These are phyloP conservation scores for Wallacemonas rigidus DNA, from an alignment of 208 protist genomes.

Conservation along the genomic window DNA sequence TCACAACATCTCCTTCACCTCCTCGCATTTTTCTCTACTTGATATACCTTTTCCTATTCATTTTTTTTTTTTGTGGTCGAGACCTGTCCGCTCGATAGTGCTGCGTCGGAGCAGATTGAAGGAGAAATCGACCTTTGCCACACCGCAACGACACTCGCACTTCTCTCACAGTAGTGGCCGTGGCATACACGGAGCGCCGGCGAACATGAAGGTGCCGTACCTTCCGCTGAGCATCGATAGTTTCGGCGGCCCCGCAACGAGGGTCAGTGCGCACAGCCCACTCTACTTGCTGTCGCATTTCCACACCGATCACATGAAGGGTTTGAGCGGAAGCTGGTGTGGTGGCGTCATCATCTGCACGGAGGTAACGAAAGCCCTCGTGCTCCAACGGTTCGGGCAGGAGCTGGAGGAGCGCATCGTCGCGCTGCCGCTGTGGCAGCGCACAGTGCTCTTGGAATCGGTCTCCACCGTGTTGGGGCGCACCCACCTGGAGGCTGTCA, in stretches of 20 bases:
- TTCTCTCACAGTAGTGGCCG: too few species aligned
- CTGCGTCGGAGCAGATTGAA: too few species aligned
- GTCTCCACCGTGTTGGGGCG: constrained; percentile 14
- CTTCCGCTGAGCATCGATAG: constrained; percentile 62
- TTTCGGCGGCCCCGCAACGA: constrained; percentile 28
- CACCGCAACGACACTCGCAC: too few species aligned
- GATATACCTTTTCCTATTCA: constrained; percentile 11
- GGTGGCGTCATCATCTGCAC: constrained; percentile 63
- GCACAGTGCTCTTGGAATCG: constrained; percentile 18
- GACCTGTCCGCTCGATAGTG: neutral
- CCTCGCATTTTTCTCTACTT: constrained; percentile 8
- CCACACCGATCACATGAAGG: constrained; percentile 89
- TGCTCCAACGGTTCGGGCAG: constrained; percentile 49
- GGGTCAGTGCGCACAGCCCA: neutral
- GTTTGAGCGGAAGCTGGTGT: constrained; percentile 56
- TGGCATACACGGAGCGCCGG: neutral
- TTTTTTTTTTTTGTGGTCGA: constrained; percentile 27
- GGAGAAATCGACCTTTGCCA: too few species aligned
- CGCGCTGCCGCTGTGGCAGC: constrained; percentile 39
- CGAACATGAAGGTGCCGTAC: constrained; percentile 49
- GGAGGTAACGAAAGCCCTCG: constrained; percentile 52
- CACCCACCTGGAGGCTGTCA: neutral
- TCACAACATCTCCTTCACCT: neutral
- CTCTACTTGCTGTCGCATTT: constrained; percentile 83
- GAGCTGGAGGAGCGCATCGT: constrained; percentile 29